phyloP scores from a whole-genome alignment of 1,284 basidiomycete genomes.

The Dichomitus squalens region DNA sequence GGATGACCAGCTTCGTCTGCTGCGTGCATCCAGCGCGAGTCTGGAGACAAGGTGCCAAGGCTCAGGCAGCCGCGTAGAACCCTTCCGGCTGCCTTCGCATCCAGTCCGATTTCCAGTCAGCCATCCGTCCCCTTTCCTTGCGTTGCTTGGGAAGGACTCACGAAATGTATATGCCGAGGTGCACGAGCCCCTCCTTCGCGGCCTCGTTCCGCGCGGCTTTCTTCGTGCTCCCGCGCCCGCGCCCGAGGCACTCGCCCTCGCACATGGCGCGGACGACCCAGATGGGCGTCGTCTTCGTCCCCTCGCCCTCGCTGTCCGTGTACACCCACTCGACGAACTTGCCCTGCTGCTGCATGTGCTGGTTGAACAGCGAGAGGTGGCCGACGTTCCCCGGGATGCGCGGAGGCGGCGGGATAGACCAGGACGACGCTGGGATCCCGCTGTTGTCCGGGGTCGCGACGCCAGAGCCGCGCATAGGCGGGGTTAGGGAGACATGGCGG shows the following conservation, averaged over 20 bases:
- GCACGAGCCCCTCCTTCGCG: constrained; percentile 37
- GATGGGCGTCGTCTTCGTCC: constrained; percentile 64
- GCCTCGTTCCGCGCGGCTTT: constrained; percentile 70
- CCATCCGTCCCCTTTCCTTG: background rate
- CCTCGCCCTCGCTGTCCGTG: constrained; percentile 44
- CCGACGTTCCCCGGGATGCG: constrained; percentile 43
- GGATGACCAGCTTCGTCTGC: constrained; percentile 31
- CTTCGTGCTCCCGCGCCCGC: constrained; percentile 70
- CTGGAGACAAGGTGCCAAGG: constrained; percentile 34
- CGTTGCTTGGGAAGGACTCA: constrained; percentile 18
- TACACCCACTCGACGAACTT: constrained; percentile 70
- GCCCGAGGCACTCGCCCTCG: constrained; percentile 56
- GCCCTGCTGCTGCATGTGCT: constrained; percentile 61
- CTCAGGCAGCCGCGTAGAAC: constrained; percentile 8
- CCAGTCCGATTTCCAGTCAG: constrained; percentile 1
- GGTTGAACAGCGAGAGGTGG: constrained; percentile 77
- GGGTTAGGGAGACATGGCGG: constrained; percentile 17
- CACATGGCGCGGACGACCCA: constrained; percentile 69
- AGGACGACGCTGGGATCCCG: constrained; percentile 20
- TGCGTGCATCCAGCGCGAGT: constrained; percentile 35
- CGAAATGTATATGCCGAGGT: constrained; percentile 35
- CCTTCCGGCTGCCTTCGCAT: constrained; percentile 26
- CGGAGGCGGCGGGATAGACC: constrained; percentile 31
- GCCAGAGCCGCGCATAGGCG: constrained; percentile 18
- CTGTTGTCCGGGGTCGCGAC: constrained; percentile 15